Conservation (phyloP, 345 rosid species). For the Limnanthes douglasii region DNA sequence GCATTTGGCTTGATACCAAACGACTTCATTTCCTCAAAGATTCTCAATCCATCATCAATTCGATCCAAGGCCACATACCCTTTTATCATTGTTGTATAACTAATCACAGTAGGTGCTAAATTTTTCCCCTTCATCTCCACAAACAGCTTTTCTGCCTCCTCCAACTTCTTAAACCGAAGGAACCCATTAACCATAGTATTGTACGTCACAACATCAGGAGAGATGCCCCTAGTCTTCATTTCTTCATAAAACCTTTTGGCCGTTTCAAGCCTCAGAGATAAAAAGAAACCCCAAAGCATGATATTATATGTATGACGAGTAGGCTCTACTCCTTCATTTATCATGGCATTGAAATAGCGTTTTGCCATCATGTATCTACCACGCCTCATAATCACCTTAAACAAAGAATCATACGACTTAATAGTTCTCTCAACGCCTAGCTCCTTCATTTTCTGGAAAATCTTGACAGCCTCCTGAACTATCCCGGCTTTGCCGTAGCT, state of each 20-base stretch:
- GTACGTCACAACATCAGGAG: constrained; percentile 56
- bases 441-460: constrained; percentile 63
- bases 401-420: constrained; percentile 57
- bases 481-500: constrained; percentile 76
- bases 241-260: constrained; percentile 72
- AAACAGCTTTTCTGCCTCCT: constrained; percentile 73
- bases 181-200: constrained; percentile 71
- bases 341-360: constrained; percentile 66
- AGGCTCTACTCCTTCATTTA: constrained; percentile 64
- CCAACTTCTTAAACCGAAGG: constrained; percentile 54
- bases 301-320: constrained; percentile 63
- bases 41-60: constrained; percentile 54
- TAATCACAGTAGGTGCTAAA: constrained; percentile 53
- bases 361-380: constrained; percentile 93
- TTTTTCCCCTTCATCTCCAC: constrained; percentile 72
- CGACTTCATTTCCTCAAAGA: constrained; percentile 75
- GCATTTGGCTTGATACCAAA: constrained; percentile 53
- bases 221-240: constrained; percentile 51
- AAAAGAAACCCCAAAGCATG: constrained; percentile 80
- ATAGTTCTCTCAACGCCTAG: constrained; percentile 59
- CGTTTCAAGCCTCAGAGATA: constrained; percentile 53
- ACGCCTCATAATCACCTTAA: constrained; percentile 66
- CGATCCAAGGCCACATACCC: constrained; percentile 44
- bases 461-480: constrained; percentile 79
- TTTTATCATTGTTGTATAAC: constrained; percentile 82